phyloP scores from a whole-genome alignment of 2,329 filamentous ascomycete genomes.

The Exophiala oligosperma region DNA sequence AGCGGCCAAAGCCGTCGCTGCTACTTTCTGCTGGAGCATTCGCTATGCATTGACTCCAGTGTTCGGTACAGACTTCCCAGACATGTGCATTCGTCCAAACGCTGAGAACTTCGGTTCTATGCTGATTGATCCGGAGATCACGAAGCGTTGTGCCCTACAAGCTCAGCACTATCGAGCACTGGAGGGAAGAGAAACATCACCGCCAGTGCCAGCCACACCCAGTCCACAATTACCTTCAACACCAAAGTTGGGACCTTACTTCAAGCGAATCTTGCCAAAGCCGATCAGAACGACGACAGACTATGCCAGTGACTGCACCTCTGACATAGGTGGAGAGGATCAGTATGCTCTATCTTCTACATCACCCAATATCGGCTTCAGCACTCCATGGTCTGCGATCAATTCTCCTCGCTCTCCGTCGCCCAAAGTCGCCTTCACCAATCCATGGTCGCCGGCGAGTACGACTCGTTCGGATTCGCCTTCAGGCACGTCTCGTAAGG shows the following conservation, averaged over 20 bases:
- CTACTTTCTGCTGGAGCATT: constrained; percentile 85
- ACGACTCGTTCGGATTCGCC: constrained; percentile 19
- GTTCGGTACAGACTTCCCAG: constrained; percentile 80
- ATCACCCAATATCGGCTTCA: constrained; percentile 43
- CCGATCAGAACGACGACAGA: constrained; percentile 29
- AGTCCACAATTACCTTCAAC: constrained; percentile 13
- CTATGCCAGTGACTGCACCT: constrained; percentile 43
- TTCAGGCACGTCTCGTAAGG: constrained; percentile 10
- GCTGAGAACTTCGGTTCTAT: constrained; percentile 66
- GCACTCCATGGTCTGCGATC: constrained; percentile 42
- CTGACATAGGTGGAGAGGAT: constrained; percentile 40
- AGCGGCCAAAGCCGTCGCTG: constrained; percentile 81
- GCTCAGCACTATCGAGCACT: constrained; percentile 36
- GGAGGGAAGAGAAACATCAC: constrained; percentile 25
- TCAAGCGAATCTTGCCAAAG: constrained; percentile 27
- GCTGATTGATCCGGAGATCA: constrained; percentile 61
- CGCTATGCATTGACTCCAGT: constrained; percentile 84
- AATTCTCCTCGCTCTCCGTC: constrained; percentile 39
- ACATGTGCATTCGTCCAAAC: constrained; percentile 66
- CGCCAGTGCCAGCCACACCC: constrained; percentile 3
- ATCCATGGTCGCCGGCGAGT: constrained; percentile 22
- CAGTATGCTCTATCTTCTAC: constrained; percentile 35
- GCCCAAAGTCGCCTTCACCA: constrained; percentile 16
- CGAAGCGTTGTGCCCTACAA: constrained; percentile 51
- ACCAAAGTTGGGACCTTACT: constrained; percentile 15